Evolutionary conservation across 139 green algal genomes (phyloP), one percentile per base, ranked within the genome.

Genomic region (Chlamydomonas incerta): DNA sequence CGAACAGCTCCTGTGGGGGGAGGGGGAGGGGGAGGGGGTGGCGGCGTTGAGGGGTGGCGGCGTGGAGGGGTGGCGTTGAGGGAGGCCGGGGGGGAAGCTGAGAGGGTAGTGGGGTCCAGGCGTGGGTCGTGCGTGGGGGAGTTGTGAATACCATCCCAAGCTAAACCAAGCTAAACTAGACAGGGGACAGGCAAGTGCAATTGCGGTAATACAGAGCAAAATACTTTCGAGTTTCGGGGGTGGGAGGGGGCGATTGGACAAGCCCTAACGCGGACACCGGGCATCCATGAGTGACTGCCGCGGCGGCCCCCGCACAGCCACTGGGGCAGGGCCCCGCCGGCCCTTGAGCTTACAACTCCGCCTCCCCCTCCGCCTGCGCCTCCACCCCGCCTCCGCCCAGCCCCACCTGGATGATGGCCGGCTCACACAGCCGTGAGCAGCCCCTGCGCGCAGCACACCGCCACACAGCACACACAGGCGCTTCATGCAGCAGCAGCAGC

Each of bases 351-450:
- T 2, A 18, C 55, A 62, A 62, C 55, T 28, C 11, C 18, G 8
- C 55, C 55, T 5, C 26, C 62, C 62, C n/a, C n/a, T n/a, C n/a
- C n/a, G n/a, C n/a, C n/a, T n/a, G n/a, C 28, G 1, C 17, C 66
- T 5, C 66, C 15, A 15, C 15, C 31, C 31, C 66, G 1, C n/a
- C 31, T 29, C 66, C 2, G 31, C 14, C 15, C 15, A 6, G 3
- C 66, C 65, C 31, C 35, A 82, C 75, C 60, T 82, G 75, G 34
- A 82, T 72, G 60, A 82, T 72, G 21, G 33, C 60, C 35, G 75
- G 75, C 60, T 82, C 60, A 29, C 75, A 69, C 24, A 82, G 72
- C 18, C 75, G 58, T 24, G 15, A 37, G 21, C 75, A 82, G 60
- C 41, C 62, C 37, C 75, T 82, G 75, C 24, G n/a, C n/a, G n/a